phyloP scores from a whole-genome alignment of 2,329 filamentous ascomycete species.

The Fusarium sp. region DNA sequence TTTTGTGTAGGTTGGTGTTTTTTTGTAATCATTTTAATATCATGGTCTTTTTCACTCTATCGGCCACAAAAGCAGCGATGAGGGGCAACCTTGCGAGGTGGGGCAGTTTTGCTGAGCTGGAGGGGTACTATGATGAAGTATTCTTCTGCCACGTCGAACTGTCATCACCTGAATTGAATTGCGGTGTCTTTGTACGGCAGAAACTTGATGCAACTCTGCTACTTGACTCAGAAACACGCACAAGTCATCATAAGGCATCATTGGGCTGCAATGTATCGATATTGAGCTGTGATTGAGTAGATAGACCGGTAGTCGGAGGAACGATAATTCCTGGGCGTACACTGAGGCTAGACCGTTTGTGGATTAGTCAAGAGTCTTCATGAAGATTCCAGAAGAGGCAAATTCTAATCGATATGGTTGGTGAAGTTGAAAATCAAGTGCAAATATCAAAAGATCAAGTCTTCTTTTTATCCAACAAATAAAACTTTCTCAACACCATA shows the following conservation, averaged over 20 bases:
- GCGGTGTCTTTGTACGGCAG: slow-evolving; percentile 6
- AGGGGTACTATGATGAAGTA: slow-evolving; percentile 50
- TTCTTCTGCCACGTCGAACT: slow-evolving; percentile 43
- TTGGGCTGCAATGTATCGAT: slow-evolving; percentile 16
- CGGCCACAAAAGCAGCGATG: slow-evolving; percentile 69
- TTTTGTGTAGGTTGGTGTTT: slow-evolving; percentile 14
- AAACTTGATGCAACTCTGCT: neutral
- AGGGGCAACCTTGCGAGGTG: slow-evolving; percentile 65
- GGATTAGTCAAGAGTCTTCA: slow-evolving; percentile 49
- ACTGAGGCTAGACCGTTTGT: slow-evolving; percentile 47
- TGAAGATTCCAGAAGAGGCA: slow-evolving; percentile 60
- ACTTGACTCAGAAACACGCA: slow-evolving; percentile 3
- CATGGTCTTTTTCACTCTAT: slow-evolving; percentile 22
- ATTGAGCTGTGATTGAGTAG: slow-evolving; percentile 8
- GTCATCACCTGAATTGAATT: slow-evolving; percentile 27
- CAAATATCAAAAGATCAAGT: slow-evolving; percentile 25
- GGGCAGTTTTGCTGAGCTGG: slow-evolving; percentile 61
- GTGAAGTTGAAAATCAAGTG: slow-evolving; percentile 35
- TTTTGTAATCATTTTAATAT: neutral
- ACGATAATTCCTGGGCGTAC: slow-evolving; percentile 28
- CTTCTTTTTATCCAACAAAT: slow-evolving; percentile 9
- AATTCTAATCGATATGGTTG: slow-evolving; percentile 43
- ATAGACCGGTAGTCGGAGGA: slow-evolving; percentile 31
- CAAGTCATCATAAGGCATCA: slow-evolving; percentile 13
- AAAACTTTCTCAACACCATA: neutral